phyloP scores from a whole-genome alignment of 805 yeast species.

The Hemisphaericaspora nanyangensis region DNA sequence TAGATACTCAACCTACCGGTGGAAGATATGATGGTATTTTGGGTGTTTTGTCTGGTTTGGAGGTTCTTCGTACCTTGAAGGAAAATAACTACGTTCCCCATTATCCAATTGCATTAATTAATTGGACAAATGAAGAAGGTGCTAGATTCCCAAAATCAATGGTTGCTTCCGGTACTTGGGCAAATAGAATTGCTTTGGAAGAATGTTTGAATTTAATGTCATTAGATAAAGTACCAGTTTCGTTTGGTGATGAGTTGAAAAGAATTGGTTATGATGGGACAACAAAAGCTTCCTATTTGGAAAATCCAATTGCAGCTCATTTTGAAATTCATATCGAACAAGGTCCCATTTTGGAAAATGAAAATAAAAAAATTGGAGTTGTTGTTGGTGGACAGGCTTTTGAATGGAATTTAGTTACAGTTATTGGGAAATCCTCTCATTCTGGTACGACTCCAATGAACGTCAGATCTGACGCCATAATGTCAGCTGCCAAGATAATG shows the following conservation, averaged over 20 bases:
- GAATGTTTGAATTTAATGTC: constrained; percentile 50
- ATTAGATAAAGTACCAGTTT: constrained; percentile 45
- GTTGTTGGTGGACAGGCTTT: constrained; percentile 68
- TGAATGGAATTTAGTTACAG: constrained; percentile 55
- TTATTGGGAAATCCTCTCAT: constrained; percentile 64
- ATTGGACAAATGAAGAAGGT: constrained; percentile 80
- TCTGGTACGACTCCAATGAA: constrained; percentile 71
- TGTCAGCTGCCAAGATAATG: constrained; percentile 56
- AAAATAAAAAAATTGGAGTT: constrained; percentile 55
- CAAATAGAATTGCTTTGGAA: constrained; percentile 45
- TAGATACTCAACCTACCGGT: constrained; percentile 77
- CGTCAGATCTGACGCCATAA: constrained; percentile 57
- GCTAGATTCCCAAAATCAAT: constrained; percentile 69
- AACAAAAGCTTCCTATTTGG: constrained; percentile 42
- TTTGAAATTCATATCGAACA: constrained; percentile 76
- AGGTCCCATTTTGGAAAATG: constrained; percentile 65
- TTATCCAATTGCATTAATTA: constrained; percentile 59
- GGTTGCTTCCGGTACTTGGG: constrained; percentile 68
- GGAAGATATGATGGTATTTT: constrained; percentile 73
- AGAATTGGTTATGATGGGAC: constrained; percentile 64
- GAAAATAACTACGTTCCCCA: constrained; percentile 58
- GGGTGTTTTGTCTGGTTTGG: constrained; percentile 67
- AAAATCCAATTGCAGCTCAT: constrained; percentile 60
- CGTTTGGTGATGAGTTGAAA: constrained; percentile 51
- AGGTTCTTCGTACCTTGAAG: constrained; percentile 60